Percentiles rank a stretch among this genome's conserved stretches.
phyloP scores from a whole-genome alignment of 2,329 filamentous ascomycete species.

The Trichoderma gracile region DNA sequence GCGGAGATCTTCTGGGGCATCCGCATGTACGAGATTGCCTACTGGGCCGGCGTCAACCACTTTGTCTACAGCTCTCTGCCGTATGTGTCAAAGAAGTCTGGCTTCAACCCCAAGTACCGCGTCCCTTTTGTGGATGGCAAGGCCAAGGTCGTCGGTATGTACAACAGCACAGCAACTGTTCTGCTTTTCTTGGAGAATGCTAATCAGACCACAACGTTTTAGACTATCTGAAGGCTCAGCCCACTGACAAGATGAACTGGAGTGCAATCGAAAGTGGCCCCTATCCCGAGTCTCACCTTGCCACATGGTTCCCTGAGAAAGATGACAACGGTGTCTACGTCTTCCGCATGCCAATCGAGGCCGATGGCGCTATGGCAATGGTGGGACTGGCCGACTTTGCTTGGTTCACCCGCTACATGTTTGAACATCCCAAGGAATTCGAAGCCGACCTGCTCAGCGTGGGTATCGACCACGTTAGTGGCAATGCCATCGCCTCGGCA shows the following conservation, averaged over 20 bases:
- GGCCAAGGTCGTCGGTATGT: slow-evolving; percentile 24
- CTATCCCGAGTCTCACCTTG: slow-evolving; percentile 18
- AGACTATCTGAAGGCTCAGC: slow-evolving; percentile 19
- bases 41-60: slow-evolving; percentile 23
- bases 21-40: slow-evolving; percentile 28
- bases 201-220: neutral
- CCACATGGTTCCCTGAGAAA: slow-evolving; percentile 1
- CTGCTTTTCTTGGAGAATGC: neutral
- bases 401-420: slow-evolving; percentile 26
- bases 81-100: slow-evolving; percentile 25
- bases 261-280: slow-evolving; percentile 17
- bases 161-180: neutral
- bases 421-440: slow-evolving; percentile 26
- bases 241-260: slow-evolving; percentile 16
- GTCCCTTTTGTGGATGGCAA: slow-evolving; percentile 22
- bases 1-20: slow-evolving; percentile 28
- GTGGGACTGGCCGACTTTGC: slow-evolving; percentile 21
- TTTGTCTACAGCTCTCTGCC: slow-evolving; percentile 25
- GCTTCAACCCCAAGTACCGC: slow-evolving; percentile 26
- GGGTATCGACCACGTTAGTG: slow-evolving; percentile 25
- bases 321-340: slow-evolving; percentile 4
- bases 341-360: slow-evolving; percentile 16
- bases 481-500: slow-evolving; percentile 19
- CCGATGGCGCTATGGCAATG: slow-evolving; percentile 18
- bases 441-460: slow-evolving; percentile 26